Evolutionary conservation across 2,329 filamentous ascomycete genomes (phyloP), one percentile per base, ranked within the genome.

Genomic region (Arachnomyces sp.): DNA sequence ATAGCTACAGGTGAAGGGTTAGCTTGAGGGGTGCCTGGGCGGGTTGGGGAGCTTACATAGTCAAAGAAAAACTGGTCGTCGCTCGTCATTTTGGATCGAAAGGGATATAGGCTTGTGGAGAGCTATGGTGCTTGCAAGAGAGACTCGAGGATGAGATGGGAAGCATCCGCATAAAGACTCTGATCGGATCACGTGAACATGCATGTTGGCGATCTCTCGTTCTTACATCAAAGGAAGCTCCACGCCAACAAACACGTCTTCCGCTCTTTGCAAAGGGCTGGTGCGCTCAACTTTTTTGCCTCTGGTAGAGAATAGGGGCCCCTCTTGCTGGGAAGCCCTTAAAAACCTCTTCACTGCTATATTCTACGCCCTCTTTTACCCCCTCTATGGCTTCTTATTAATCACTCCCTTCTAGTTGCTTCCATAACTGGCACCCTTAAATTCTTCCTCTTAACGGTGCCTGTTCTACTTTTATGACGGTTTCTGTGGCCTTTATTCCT

Each of bases 11-110:
- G 16, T 9, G 35, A 35, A 36, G 20, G 31, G 40, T 28, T 49
- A 17, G 31, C 43, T 2, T 18, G 9, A 16, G 9, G 4, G 15
- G 9, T 16, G 14, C 13, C 11, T 8, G 14, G 6, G 12, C 6
- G 17, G 31, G 34, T 14, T 9, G n/a, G 28, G 38, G 48, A 49
- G 59, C 81, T 71, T 67, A 89, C 84, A 58, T 83, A 72, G 64
- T 87, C 82, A 49, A 87, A 67, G 57, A 89, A 82, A 54, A 83
- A 79, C 66, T 86, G 80, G 58, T 87, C 83, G 59, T 89, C 82
- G 58, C 77, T 79, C 50, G 84, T 82, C 84, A 90, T 90, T 50
- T 57, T 74, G 63, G 43, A 34, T 42, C 39, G 36, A 17, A 43
- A 41, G 42, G 41, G 44, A 29, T 33, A 41, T 44, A 38, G 28